These are phyloP conservation scores for Nakazawaea pomicola DNA, from an alignment of 805 yeast genomes.

Conservation along the genomic window DNA sequence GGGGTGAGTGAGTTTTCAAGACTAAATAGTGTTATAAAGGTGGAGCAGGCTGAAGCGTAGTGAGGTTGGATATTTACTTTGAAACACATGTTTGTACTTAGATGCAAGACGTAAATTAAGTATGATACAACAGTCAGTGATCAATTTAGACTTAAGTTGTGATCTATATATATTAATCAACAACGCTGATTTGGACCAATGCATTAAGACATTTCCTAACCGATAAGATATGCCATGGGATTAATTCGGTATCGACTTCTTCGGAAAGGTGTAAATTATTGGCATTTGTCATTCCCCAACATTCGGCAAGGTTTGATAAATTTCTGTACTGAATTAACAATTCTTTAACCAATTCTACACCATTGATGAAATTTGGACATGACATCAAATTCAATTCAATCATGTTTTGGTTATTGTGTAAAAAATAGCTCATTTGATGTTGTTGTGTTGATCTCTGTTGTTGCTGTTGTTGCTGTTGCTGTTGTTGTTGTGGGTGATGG, in stretches of 20 bases:
- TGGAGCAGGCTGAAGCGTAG: too few species aligned
- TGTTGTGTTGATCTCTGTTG: neutral
- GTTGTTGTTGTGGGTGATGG: neutral
- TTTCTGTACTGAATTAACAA: conserved; percentile 59
- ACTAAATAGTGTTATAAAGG: too few species aligned
- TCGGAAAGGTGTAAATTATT: conserved; percentile 17
- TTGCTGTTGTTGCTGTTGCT: neutral
- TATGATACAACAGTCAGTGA: too few species aligned
- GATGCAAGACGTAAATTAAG: too few species aligned
- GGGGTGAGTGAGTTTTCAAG: too few species aligned
- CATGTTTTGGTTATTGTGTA: conserved; percentile 21
- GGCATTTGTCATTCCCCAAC: conserved; percentile 27
- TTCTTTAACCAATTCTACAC: conserved; percentile 47
- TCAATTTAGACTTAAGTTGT: too few species aligned
- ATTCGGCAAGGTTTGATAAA: conserved; percentile 38
- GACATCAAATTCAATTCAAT: conserved; percentile 67
- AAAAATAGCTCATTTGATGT: neutral
- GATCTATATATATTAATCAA: conserved; percentile 14
- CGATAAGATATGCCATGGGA: conserved; percentile 73
- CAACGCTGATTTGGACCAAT: conserved; percentile 54
- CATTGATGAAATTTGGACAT: conserved; percentile 64
- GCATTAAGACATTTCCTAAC: conserved; percentile 58
- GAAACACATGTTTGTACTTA: too few species aligned
- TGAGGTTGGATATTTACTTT: too few species aligned
- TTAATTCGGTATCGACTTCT: conserved; percentile 31